Percentiles rank a stretch among this genome's conserved stretches.
These are phyloP conservation scores for Bacidia rubella DNA, from an alignment of 495 filamentous ascomycete genomes.

Conservation along the genomic window DNA sequence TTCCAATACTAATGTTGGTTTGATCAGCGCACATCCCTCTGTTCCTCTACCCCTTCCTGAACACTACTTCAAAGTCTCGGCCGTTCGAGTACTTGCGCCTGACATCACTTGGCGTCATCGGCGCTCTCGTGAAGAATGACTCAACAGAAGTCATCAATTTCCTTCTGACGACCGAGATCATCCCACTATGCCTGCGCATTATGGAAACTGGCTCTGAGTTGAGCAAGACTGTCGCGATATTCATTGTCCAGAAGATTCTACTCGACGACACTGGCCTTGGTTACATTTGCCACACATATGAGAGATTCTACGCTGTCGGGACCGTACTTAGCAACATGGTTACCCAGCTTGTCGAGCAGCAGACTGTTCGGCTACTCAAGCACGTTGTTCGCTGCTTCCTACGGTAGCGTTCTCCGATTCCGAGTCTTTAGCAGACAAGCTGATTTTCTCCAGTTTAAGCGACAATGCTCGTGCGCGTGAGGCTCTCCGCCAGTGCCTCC, in stretches of 20 bases:
- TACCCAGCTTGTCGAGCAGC: constrained; percentile 88
- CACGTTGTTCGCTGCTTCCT: constrained; percentile 97
- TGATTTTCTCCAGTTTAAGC: constrained; percentile 47
- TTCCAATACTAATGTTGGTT: no score
- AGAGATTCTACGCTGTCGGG: constrained; percentile 97
- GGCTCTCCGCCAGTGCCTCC: constrained; percentile 89
- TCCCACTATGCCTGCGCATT: constrained; percentile 91
- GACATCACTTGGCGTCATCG: constrained; percentile 96
- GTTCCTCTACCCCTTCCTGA: constrained; percentile 96
- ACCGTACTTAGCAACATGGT: constrained; percentile 99
- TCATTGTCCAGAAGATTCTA: constrained; percentile 99
- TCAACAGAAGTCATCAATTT: constrained; percentile 98
- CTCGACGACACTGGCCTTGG: constrained; percentile 94
- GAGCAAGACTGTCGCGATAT: constrained; percentile 98
- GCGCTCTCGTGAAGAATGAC: constrained; percentile 97
- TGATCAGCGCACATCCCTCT: constrained; percentile 89
- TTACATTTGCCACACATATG: constrained; percentile 98
- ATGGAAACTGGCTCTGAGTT: constrained; percentile 99
- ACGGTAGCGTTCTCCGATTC: constrained; percentile 40
- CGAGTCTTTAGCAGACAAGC: background rate
- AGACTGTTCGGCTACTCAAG: constrained; percentile 90
- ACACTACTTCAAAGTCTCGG: constrained; percentile 95
- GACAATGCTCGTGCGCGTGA: constrained; percentile 95
- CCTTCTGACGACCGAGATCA: constrained; percentile 95
- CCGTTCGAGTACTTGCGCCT: constrained; percentile 97